Evolutionary conservation across 345 rosid genomes (phyloP).

Genomic region (Acer yangbiense): DNA sequence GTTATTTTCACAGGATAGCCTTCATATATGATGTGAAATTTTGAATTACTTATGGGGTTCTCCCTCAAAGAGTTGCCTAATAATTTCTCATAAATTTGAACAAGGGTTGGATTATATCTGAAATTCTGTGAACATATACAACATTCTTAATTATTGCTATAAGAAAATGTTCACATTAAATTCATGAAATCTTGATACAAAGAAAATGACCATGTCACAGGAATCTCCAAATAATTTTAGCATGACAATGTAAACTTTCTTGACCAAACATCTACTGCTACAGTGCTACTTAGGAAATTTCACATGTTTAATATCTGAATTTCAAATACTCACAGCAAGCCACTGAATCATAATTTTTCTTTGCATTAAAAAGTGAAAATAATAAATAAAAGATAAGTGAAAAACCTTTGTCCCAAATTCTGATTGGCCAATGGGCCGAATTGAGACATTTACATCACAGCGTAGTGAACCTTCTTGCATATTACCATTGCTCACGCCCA

Average conservation of each 20-base stretch:
- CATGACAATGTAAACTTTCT: neutral
- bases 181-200: neutral
- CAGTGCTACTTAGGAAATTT: slow-evolving; percentile 11
- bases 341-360: neutral
- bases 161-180: neutral
- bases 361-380: neutral
- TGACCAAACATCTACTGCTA: neutral
- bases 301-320: neutral
- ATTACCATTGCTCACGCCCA: slow-evolving; percentile 88
- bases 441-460: slow-evolving; percentile 92
- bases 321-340: neutral
- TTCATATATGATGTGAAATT: neutral
- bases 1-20: neutral
- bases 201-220: neutral
- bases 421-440: slow-evolving; percentile 76
- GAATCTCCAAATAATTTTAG: neutral
- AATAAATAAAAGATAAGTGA: slow-evolving; percentile 14
- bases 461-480: slow-evolving; percentile 98
- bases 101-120: neutral
- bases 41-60: neutral
- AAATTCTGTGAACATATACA: neutral
- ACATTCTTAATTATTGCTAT: neutral
- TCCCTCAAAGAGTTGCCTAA: neutral
- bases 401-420: slow-evolving; percentile 92
- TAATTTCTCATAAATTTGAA: neutral